Conservation (phyloP, 1,284 basidiomycete species). For the Hypsizygus ulmarius region DNA sequence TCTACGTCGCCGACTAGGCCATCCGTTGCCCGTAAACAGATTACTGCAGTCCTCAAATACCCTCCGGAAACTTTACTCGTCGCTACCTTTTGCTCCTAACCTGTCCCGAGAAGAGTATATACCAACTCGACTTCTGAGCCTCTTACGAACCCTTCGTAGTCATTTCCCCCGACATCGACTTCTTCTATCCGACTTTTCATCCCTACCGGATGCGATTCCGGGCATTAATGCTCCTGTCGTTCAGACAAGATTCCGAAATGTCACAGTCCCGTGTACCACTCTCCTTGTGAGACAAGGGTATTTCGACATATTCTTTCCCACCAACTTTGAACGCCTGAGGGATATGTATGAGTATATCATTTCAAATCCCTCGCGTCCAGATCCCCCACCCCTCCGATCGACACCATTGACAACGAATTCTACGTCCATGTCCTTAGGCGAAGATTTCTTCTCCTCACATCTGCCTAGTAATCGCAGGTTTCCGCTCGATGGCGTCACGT, state of each 20-base stretch:
- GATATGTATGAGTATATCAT: conserved; percentile 88
- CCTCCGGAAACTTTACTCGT: conserved; percentile 61
- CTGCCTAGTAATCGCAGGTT: conserved; percentile 54
- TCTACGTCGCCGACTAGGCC: conserved; percentile 56
- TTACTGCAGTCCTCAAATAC: conserved; percentile 54
- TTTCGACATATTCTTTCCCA: conserved; percentile 99
- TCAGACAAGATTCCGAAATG: conserved; percentile 85
- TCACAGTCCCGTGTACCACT: conserved; percentile 87
- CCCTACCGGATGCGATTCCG: conserved; percentile 82
- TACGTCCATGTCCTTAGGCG: conserved; percentile 52
- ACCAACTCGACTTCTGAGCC: conserved; percentile 87
- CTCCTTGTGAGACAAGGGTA: conserved; percentile 93
- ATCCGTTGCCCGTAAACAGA: conserved; percentile 54
- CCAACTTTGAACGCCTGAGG: conserved; percentile 80
- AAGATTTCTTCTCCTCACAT: conserved; percentile 69
- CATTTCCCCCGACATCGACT: conserved; percentile 91
- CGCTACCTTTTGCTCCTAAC: conserved; percentile 89
- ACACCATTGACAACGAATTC: conserved; percentile 51
- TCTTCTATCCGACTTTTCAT: conserved; percentile 90
- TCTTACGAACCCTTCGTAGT: conserved; percentile 80
- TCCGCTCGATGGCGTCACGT: conserved; percentile 64
- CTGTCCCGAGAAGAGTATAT: conserved; percentile 88
- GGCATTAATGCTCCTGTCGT: conserved; percentile 94
- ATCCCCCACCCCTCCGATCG: conserved; percentile 34
- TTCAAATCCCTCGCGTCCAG: conserved; percentile 38